Percentiles rank a stretch among this genome's conserved stretches.
Evolutionary conservation across 306 rosid species (phyloP).

Genomic region (Biancaea sappan): DNA sequence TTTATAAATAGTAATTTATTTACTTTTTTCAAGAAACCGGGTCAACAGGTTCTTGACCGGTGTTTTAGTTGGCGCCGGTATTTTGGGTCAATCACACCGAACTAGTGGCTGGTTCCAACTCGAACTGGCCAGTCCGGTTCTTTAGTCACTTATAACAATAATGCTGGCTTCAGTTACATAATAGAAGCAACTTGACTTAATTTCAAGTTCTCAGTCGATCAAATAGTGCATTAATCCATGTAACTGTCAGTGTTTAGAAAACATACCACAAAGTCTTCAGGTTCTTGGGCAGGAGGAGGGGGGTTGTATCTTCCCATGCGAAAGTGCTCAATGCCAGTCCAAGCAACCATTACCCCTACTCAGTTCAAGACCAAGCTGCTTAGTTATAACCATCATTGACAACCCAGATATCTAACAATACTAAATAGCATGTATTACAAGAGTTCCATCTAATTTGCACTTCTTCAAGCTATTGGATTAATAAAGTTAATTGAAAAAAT

Average conservation of each 20-base stretch:
- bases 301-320: conserved; percentile 89
- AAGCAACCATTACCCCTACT: conserved; percentile 95
- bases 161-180: too few species aligned
- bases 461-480: not conserved
- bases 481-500: not conserved
- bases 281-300: conserved; percentile 89
- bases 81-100: too few species aligned
- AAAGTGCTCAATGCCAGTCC: conserved; percentile 98
- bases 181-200: conserved; percentile 1
- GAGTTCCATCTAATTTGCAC: not conserved
- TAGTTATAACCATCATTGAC: conserved; percentile 9
- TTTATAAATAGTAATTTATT: too few species aligned
- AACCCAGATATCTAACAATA: not conserved
- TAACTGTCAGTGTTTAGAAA: conserved; percentile 29
- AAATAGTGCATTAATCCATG: conserved; percentile 8
- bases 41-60: too few species aligned
- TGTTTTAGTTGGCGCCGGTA: too few species aligned
- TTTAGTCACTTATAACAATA: too few species aligned
- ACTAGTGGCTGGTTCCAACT: too few species aligned
- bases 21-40: too few species aligned
- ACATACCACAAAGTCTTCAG: conserved; percentile 78
- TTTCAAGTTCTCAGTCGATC: not conserved
- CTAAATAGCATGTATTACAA: not conserved
- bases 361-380: conserved; percentile 15
- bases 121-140: too few species aligned